These are phyloP conservation scores for Colletotrichum gigasporum DNA, from an alignment of 2,329 filamentous ascomycete genomes.

Conservation along the genomic window DNA sequence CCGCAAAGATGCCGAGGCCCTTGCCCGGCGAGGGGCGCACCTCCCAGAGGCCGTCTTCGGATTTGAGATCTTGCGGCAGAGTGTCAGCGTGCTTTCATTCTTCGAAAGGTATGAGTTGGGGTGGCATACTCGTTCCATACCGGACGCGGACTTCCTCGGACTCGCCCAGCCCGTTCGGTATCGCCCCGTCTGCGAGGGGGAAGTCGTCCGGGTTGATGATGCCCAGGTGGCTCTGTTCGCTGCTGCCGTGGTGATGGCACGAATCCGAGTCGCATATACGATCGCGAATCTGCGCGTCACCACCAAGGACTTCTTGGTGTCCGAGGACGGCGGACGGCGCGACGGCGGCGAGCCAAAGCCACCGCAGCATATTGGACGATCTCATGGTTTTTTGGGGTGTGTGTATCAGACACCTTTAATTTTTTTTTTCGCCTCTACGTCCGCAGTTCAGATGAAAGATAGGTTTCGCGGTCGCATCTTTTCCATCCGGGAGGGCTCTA, in stretches of 20 bases:
- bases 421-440: not conserved
- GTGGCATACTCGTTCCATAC: slow-evolving; percentile 11
- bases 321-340: not conserved
- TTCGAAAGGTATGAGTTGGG: not conserved
- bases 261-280: not conserved
- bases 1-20: slow-evolving; percentile 52
- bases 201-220: not conserved
- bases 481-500: not conserved
- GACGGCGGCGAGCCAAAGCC: slow-evolving; percentile 13
- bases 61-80: slow-evolving; percentile 15
- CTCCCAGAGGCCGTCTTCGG: slow-evolving; percentile 34
- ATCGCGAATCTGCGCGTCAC: slow-evolving; percentile 1
- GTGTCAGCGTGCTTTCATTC: not conserved
- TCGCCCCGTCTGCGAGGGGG: not conserved
- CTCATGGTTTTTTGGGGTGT: not conserved
- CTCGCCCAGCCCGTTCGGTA: slow-evolving; percentile 9
- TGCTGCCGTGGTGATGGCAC: not conserved
- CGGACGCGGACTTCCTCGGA: slow-evolving; percentile 20
- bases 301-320: not conserved
- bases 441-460: slow-evolving; percentile 10
- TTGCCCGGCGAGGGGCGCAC: slow-evolving; percentile 44
- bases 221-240: not conserved
- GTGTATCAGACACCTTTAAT: too few species aligned
- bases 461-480: not conserved
- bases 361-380: slow-evolving; percentile 14